Base-by-base conservation (phyloP, 2,329 filamentous ascomycete genomes). In the Truncatella angustata region DNA sequence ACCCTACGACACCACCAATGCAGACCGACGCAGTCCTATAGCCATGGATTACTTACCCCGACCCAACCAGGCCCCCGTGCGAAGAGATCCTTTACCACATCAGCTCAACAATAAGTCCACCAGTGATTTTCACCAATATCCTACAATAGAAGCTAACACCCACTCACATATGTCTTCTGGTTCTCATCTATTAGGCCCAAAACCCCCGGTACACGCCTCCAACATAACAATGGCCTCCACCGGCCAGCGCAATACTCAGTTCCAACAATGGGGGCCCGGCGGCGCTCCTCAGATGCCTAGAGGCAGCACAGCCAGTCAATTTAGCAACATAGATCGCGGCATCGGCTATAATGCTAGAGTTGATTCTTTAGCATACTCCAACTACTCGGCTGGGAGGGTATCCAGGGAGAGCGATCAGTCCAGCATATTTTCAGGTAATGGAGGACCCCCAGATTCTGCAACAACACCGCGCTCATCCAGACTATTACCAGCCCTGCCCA, bases 41-140 rank as follows among this genome's bases (percentile, higher is more conserved):
- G 73, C 87, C 35, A 78, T 90, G 63, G 88, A 95, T 42, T 89
- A 88, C 65, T 75, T 90, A 39, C 85, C 87, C 46, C 82, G 83
- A 64, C 72, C 79, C 52, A 86, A 90, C 56, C 84, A 87, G 64
- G 70, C 78, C 60, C 76, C 82, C 20, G 71, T 77, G 51, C 81
- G 85, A 60, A 84, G 85, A 66, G 88, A 94, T 51, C 88, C 88
- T 53, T 78, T 89, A 54, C 90, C 91, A 26, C 89, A 94, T 69
- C 90, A 96, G 64, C 73, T 95, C 50, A 92, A n/a, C n/a, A n/a
- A 91, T 69, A 92, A 91, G 72, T 79, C 77, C 58, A 83, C 83
- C 45, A 75, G 76, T 60, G 92, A 97, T 70, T 96, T 86, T 66
- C 91, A 96, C 73, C 93, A 96, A 65, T 96, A 97, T 68, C 91